Percentiles rank a stretch among this genome's conserved stretches.
phyloP scores from a whole-genome alignment of 345 rosid species.

The Populus pruinosa region DNA sequence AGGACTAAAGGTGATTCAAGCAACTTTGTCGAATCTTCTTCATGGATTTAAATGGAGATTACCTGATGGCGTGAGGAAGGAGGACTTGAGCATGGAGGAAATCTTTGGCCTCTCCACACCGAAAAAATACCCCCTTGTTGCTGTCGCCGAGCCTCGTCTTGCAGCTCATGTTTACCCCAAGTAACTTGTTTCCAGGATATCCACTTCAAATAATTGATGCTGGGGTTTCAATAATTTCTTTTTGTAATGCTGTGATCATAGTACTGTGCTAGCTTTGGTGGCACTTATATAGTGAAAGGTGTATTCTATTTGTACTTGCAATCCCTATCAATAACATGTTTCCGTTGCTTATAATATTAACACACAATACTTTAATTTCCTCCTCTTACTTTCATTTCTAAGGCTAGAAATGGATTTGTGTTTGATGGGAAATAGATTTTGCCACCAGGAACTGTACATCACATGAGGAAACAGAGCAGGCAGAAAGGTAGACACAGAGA shows the following conservation, averaged over 20 bases:
- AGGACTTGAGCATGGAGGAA: constrained; percentile 59
- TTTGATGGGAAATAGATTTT: too few species aligned
- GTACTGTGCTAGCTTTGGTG: background rate
- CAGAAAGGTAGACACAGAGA: too few species aligned
- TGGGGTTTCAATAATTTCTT: background rate
- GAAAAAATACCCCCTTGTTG: constrained; percentile 43
- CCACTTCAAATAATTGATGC: background rate
- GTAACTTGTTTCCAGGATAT: background rate
- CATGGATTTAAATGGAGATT: constrained; percentile 62
- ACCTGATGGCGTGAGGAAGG: constrained; percentile 25
- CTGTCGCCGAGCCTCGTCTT: constrained; percentile 44
- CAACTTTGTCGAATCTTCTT: constrained; percentile 49
- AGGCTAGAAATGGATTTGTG: background rate
- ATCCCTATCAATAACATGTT: background rate
- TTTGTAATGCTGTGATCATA: background rate
- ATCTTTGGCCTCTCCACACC: constrained; percentile 53
- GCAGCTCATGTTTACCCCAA: constrained; percentile 32
- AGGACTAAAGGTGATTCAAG: constrained; percentile 54
- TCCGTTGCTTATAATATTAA: background rate
- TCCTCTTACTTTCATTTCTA: background rate
- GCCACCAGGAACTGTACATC: too few species aligned
- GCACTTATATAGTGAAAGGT: background rate
- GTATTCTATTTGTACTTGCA: background rate
- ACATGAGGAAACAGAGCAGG: too few species aligned
- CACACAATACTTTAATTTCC: background rate